phyloP scores from a whole-genome alignment of 495 filamentous ascomycete species.

The Lasiosphaeriaceae sp. region DNA sequence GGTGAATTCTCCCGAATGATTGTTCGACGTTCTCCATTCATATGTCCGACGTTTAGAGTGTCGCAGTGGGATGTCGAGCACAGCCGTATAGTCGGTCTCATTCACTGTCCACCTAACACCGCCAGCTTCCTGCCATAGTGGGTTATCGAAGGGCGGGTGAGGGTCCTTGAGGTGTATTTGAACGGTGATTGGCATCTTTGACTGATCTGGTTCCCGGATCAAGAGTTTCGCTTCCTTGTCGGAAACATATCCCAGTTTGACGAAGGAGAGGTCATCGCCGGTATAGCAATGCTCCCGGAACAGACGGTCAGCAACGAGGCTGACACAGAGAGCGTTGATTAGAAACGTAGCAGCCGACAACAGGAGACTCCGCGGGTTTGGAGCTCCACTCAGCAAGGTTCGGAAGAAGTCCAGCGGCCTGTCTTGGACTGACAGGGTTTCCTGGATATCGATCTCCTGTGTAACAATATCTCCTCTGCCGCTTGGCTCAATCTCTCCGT shows the following conservation, averaged over 20 bases:
- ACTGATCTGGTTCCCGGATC: conserved; percentile 72
- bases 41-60: conserved; percentile 59
- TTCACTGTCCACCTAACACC: conserved; percentile 61
- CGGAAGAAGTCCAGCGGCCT: conserved; percentile 40
- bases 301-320: conserved; percentile 68
- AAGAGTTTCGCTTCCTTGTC: conserved; percentile 74
- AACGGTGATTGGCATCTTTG: conserved; percentile 70
- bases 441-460: conserved; percentile 46
- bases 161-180: conserved; percentile 50
- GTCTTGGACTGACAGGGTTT: conserved; percentile 45
- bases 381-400: conserved; percentile 72
- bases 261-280: conserved; percentile 73
- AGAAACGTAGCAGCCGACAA: conserved; percentile 60
- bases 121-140: conserved; percentile 63
- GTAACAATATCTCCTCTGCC: conserved; percentile 27
- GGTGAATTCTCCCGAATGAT: conserved; percentile 71
- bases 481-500: not conserved
- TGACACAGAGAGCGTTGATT: conserved; percentile 64
- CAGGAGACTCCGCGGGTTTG: conserved; percentile 57
- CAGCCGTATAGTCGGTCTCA: conserved; percentile 75
- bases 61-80: conserved; percentile 53
- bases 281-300: conserved; percentile 67
- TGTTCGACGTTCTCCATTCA: conserved; percentile 78
- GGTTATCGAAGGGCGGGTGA: conserved; percentile 41
- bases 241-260: conserved; percentile 80